A percentile compares a stretch with the other conserved stretches of the same genome.
Conservation (phyloP, 768 basidiomycete species). For the Pleurotus pulmonarius region DNA sequence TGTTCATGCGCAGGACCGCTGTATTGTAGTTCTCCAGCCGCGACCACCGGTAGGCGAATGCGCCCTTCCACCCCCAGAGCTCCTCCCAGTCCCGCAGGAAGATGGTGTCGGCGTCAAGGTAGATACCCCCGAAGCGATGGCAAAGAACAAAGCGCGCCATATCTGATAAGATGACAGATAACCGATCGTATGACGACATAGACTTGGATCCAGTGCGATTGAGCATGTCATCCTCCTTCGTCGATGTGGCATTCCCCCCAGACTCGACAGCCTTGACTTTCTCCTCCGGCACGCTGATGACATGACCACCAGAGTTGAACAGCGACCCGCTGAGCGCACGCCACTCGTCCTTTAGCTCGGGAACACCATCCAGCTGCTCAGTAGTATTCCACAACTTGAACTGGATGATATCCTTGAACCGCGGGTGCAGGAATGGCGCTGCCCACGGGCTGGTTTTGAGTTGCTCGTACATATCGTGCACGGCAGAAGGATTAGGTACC, state of each 20-base stretch:
- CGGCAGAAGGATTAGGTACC: conserved; percentile 73
- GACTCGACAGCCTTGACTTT: conserved; percentile 27
- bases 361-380: conserved; percentile 84
- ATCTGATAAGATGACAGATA: conserved; percentile 91
- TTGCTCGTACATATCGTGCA: conserved; percentile 78
- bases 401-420: conserved; percentile 84
- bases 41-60: conserved; percentile 96
- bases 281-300: conserved; percentile 54
- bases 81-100: conserved; percentile 96
- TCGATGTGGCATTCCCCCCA: conserved; percentile 46
- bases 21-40: conserved; percentile 90
- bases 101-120: conserved; percentile 92
- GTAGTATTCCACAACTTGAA: conserved; percentile 98
- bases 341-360: conserved; percentile 90
- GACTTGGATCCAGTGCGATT: conserved; percentile 91
- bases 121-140: conserved; percentile 91
- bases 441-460: conserved; percentile 86
- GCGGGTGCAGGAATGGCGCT: conserved; percentile 82
- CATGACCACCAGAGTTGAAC: conserved; percentile 85
- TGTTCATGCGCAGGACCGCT: conserved; percentile 86
- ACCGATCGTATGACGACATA: conserved; percentile 80
- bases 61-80: conserved; percentile 91
- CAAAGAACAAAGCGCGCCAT: conserved; percentile 96
- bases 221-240: conserved; percentile 47
- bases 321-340: conserved; percentile 62